Base-by-base conservation (phyloP, 192 early-diverging fungal species). In the Linderina pennispora region DNA sequence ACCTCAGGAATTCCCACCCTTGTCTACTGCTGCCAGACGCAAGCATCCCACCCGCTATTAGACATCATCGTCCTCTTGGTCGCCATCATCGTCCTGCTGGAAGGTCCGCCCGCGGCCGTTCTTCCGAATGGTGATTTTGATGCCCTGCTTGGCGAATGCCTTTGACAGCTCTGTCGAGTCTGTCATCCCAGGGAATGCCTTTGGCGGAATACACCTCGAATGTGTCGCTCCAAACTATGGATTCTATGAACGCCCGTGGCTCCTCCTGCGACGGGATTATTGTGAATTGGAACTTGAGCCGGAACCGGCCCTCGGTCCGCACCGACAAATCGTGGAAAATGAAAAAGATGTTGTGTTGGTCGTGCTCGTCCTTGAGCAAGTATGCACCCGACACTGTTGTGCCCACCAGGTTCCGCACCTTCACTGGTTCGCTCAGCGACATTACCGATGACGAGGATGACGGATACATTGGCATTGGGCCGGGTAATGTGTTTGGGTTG, bases 101-200 rank as follows among this genome's bases (percentile, higher is more conserved):
- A 63, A 71, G 19, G 51, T 16, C 28, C 67, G 67, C 26, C 49
- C 51, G 33, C 67, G 48, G 57, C 50, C 54, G 55, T 46, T 61
- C 70, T 84, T 87, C 23, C 86, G 74, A 45, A 86, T 86, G 10
- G 82, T 78, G 45, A 88, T 86, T 55, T 88, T 88, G 53, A 86
- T 88, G 18, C 84, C 84, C 62, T 88, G 85, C 22, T 60, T 60
- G 20, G 82, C 82, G 72, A 88, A 85, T 31, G 75, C 76, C 57
- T 80, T 84, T 15, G 85, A 88, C 0, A 88, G 71, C 40, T 74
- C 66, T 0, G 84, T 88, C 8, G 84, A 88, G 55, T 85, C 84
- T n/a, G 80, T 86, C 83, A 88, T 86, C 4, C 86, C 86, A 3
- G 86, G 86, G 55, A 88, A 88, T 32, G 78, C 75, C 48, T 88